Evolutionary conservation across 257 asterid genomes (phyloP), one percentile per base, ranked within the genome.

Genomic region (Craterostigma plantagineum): DNA sequence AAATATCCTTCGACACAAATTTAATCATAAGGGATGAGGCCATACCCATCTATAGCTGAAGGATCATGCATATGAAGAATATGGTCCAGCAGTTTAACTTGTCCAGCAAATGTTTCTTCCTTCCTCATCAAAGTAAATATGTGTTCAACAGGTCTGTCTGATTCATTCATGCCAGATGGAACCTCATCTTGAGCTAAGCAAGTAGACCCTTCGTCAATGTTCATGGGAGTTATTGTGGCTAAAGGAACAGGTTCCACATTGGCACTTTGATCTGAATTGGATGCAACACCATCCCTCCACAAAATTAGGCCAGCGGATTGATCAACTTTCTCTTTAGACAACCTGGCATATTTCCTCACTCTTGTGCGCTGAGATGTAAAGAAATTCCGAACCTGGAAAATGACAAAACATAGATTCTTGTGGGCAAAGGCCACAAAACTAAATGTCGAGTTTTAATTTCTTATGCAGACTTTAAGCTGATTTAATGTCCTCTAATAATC

Each of bases 81-180:
- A 95, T 84, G 73, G 51, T 68, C 73, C 83, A 90, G 74, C 81
- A 83, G 66, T 60, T 84, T 79, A 61, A 73, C 79, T 70, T 80
- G 92, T 54, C 91, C 96, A 48, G 77, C 66, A 56, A 79, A 90
- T 18, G 92, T 64, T 58, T 90, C 96, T 68, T 83, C 96, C 64
- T 73, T 79, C 47, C 91, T 71, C 96, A 90, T 75, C 50, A 54
- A 69, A 62, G 56, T 64, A 65, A 83, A 73, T 54, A 90, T 69
- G 49, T 69, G 79, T 18, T 75, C 80, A 51, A 90, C 83, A 52
- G 63, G 56, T 18, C 40, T 66, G 51, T 90, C 95, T 18, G 77
- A 57, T 43, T 79, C 83, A 39, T 63, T 78, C 56, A 65, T 49
- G 48, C 68, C 76, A 48, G 79, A 46, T 43, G 67, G 64, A 57